phyloP scores from a whole-genome alignment of 345 rosid species.

The Salix dunnii region DNA sequence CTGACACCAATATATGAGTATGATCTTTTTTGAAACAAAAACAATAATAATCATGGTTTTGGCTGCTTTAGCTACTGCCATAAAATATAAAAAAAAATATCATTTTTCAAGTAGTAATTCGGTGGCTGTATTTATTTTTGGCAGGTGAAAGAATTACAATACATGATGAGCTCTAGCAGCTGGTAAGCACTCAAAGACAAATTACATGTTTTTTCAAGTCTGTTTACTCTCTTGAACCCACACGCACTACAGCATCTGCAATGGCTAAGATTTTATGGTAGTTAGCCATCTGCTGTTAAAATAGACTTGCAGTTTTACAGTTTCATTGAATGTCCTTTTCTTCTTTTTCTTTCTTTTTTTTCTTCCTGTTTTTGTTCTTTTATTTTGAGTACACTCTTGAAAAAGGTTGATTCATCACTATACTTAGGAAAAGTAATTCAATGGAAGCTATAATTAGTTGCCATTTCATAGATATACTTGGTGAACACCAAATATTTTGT shows the following conservation, averaged over 20 bases:
- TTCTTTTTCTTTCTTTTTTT: too few relatives aligned
- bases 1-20: too few relatives aligned
- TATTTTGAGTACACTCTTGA: neutral
- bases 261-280: neutral
- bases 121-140: constrained; percentile 2
- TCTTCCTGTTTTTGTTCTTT: neutral
- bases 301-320: neutral
- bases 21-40: too few relatives aligned
- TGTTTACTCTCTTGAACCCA: neutral
- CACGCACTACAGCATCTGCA: neutral
- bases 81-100: too few relatives aligned
- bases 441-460: neutral
- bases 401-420: neutral
- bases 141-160: constrained; percentile 28
- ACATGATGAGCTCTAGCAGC: constrained; percentile 54
- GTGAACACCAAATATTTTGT: neutral
- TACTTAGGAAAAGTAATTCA: neutral
- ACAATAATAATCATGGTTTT: too few relatives aligned
- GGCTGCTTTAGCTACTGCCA: too few relatives aligned
- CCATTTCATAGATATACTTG: neutral
- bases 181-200: constrained; percentile 5
- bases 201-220: neutral
- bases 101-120: neutral
- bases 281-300: neutral
- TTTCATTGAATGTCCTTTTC: neutral